Base-by-base conservation (phyloP, 495 filamentous ascomycete species). In the Hypoxylon rickii region DNA sequence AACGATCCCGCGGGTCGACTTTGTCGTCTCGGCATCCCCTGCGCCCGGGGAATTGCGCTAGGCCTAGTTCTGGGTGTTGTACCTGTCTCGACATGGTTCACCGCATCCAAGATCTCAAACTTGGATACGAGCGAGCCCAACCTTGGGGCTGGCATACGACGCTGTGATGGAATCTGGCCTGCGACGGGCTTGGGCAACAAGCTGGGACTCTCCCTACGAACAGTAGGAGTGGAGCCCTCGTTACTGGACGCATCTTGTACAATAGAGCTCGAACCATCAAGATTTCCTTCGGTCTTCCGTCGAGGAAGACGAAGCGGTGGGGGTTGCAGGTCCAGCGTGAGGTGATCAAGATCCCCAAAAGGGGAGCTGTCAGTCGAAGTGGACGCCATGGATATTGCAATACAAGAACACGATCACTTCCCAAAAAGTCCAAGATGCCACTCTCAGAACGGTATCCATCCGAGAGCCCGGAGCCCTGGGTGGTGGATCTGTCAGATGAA, bases 31-130 rank as follows among this genome's bases (percentile, higher is more conserved):
- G 44, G 26, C 7, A 10, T 6, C 15, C n/a, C 18, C 26, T 48
- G 43, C 2, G 34, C 34, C 48, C 46, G 44, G 34, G 44, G 62
- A 44, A 46, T 66, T 8, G 26, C 41, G 33, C 15, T 59, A 10
- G 19, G 43, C 7, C 20, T 65, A 29, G 16, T 3, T 31, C 42
- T 49, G 16, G 50, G 17, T n/a, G 57, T 52, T 7, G 49, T 34
- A 18, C 48, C 43, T 41, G 37, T n/a, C 26, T 70, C 59, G 37
- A 45, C 24, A 42, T 36, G 64, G 20, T 59, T 70, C 7, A 68
- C 55, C 6, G 67, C 61, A 45, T 73, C 70, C 21, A 76, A 63
- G 1, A 64, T 58, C 54, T 77, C 73, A 22, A 76, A 79, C 13
- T 68, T 77, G 15, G 73, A 74, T 20, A 75, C 61, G 3, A 77